Evolutionary conservation across 1,139 yeast genomes (phyloP).

Genomic region (Protomyces lactucae-debilis): DNA sequence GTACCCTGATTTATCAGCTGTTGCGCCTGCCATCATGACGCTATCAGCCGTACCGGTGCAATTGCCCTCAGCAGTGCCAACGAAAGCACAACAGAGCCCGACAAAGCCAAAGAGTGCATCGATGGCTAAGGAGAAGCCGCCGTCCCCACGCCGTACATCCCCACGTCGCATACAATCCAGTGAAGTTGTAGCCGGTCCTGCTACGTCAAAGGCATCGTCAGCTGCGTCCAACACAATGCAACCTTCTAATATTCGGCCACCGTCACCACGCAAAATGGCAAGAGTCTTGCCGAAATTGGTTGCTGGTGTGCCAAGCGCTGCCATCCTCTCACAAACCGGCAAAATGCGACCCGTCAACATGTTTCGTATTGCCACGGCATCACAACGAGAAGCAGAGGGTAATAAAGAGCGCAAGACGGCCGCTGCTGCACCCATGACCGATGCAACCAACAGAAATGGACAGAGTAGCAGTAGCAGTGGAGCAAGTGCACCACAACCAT

Average conservation of each 20-base stretch:
- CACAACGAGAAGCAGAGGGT: slow-evolving; percentile 27
- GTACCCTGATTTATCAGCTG: slow-evolving; percentile 1
- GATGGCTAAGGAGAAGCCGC: neutral
- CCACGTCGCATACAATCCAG: neutral
- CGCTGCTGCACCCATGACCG: neutral
- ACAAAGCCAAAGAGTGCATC: neutral
- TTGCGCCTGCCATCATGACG: neutral
- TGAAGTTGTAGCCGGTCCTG: neutral
- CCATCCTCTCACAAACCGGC: neutral
- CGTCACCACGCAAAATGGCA: neutral
- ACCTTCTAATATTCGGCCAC: neutral
- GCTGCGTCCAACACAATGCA: neutral
- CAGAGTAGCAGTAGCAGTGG: neutral
- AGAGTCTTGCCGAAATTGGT: neutral
- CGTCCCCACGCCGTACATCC: neutral
- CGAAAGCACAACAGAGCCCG: neutral
- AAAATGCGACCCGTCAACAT: slow-evolving; percentile 23
- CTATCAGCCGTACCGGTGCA: neutral
- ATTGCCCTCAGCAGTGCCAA: neutral
- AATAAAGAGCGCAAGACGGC: slow-evolving; percentile 23
- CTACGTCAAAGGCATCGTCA: neutral
- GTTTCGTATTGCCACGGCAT: slow-evolving; percentile 29
- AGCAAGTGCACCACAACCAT: neutral
- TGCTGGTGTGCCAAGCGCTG: neutral
- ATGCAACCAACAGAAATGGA: neutral